A percentile compares a stretch with the other conserved stretches of the same genome.
phyloP scores from a whole-genome alignment of 495 filamentous ascomycete genomes.

The Arthonia radiata region DNA sequence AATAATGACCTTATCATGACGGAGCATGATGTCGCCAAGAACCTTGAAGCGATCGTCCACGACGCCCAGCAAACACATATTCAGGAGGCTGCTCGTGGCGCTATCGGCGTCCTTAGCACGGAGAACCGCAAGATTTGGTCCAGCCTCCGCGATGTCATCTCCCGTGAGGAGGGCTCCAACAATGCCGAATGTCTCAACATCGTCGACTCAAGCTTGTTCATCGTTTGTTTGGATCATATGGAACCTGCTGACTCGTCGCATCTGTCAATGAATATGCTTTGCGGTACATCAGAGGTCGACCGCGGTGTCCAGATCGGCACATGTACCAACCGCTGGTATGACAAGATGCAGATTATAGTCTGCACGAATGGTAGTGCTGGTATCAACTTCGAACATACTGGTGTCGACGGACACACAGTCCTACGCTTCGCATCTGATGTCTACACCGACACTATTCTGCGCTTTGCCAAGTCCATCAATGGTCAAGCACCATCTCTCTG shows the following conservation, averaged over 20 bases:
- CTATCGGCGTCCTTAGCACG: conserved; percentile 78
- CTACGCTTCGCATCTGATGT: conserved; percentile 86
- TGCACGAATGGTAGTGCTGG: conserved; percentile 96
- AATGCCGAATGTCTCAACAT: conserved; percentile 87
- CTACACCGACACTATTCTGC: conserved; percentile 93
- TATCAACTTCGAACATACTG: conserved; percentile 98
- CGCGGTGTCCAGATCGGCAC: conserved; percentile 89
- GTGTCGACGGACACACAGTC: conserved; percentile 93
- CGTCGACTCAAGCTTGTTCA: conserved; percentile 81
- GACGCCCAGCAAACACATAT: conserved; percentile 76
- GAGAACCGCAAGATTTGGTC: conserved; percentile 96
- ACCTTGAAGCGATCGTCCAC: conserved; percentile 75
- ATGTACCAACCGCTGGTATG: conserved; percentile 96
- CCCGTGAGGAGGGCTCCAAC: conserved; percentile 63
- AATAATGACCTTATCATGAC: conserved; percentile 93
- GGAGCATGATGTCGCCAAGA: conserved; percentile 79
- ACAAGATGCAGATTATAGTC: conserved; percentile 97
- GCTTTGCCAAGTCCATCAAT: conserved; percentile 90
- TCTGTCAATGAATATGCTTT: conserved; percentile 93
- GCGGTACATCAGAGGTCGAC: conserved; percentile 75
- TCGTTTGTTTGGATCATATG: conserved; percentile 77
- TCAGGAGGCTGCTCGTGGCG: conserved; percentile 81
- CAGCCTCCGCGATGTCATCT: conserved; percentile 67
- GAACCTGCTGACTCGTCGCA: conserved; percentile 57
- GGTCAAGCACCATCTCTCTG: conserved; percentile 78